A percentile compares a stretch with the other conserved stretches of the same genome.
phyloP scores from a whole-genome alignment of 2,329 filamentous ascomycete species.

The Claviceps pazoutovae region DNA sequence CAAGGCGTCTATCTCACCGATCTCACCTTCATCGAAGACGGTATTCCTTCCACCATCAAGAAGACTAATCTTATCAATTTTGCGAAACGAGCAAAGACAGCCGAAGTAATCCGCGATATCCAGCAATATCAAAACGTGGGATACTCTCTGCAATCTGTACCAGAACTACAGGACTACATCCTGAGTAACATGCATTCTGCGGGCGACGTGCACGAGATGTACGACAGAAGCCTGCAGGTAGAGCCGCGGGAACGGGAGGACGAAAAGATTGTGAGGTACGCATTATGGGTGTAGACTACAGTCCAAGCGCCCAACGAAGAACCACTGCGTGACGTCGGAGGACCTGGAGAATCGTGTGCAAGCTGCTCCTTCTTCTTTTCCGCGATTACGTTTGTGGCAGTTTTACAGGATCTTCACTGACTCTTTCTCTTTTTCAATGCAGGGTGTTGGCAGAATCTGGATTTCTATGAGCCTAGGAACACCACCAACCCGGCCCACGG shows the following conservation, averaged over 20 bases:
- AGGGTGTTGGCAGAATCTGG: conserved; percentile 49
- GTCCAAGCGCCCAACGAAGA: too few species aligned
- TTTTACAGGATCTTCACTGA: background rate
- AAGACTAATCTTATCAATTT: conserved; percentile 97
- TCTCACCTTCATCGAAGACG: conserved; percentile 95
- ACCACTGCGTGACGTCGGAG: background rate
- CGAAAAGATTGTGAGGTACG: conserved; percentile 97
- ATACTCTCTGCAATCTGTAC: conserved; percentile 80
- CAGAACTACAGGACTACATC: conserved; percentile 92
- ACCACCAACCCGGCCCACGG: background rate
- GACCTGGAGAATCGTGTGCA: background rate
- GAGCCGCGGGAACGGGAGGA: conserved; percentile 95
- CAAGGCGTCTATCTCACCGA: conserved; percentile 85
- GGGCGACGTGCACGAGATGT: conserved; percentile 97
- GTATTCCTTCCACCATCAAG: conserved; percentile 91
- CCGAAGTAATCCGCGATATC: conserved; percentile 95
- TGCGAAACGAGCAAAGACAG: conserved; percentile 93
- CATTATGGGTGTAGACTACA: conserved; percentile 18
- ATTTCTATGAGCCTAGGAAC: conserved; percentile 32
- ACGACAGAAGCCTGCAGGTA: conserved; percentile 85
- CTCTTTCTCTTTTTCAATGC: conserved; percentile 10
- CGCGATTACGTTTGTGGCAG: background rate
- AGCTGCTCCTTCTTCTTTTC: background rate
- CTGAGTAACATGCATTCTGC: conserved; percentile 91
- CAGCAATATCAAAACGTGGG: conserved; percentile 97